These are phyloP conservation scores for Sclerotinia trifoliorum DNA, from an alignment of 2,329 filamentous ascomycete species.

Conservation along the genomic window DNA sequence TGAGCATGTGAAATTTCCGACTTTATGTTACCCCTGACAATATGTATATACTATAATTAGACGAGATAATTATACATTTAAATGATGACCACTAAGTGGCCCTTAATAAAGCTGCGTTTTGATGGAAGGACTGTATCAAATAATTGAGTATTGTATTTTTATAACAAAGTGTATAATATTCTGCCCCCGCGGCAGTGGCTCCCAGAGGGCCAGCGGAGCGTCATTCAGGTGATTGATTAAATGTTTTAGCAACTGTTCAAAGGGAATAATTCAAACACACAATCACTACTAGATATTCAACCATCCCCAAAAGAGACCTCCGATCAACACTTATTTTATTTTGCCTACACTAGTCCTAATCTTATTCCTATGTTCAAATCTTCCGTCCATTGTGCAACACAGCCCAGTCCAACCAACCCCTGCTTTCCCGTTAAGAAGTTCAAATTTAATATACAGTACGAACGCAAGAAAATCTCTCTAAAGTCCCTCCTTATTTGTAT, in stretches of 20 bases:
- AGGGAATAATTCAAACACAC: not conserved
- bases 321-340: not conserved
- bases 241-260: not conserved
- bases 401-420: not conserved
- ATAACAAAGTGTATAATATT: not conserved
- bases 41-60: not conserved
- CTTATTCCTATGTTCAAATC: not conserved
- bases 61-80: too few species aligned
- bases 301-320: not conserved
- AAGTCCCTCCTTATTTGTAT: conserved; percentile 20
- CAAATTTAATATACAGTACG: conserved; percentile 18
- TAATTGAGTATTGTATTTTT: too few species aligned
- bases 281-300: not conserved
- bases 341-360: not conserved
- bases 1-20: not conserved
- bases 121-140: too few species aligned
- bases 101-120: too few species aligned
- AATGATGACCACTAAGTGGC: too few species aligned
- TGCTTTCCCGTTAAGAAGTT: conserved; percentile 13
- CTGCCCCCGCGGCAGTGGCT: not conserved
- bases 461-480: conserved; percentile 20
- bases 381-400: not conserved
- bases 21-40: not conserved
- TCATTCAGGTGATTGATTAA: not conserved
- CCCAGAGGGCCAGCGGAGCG: not conserved